Evolutionary conservation across 1,284 basidiomycete species (phyloP).

Genomic region (Flammula alnicola): DNA sequence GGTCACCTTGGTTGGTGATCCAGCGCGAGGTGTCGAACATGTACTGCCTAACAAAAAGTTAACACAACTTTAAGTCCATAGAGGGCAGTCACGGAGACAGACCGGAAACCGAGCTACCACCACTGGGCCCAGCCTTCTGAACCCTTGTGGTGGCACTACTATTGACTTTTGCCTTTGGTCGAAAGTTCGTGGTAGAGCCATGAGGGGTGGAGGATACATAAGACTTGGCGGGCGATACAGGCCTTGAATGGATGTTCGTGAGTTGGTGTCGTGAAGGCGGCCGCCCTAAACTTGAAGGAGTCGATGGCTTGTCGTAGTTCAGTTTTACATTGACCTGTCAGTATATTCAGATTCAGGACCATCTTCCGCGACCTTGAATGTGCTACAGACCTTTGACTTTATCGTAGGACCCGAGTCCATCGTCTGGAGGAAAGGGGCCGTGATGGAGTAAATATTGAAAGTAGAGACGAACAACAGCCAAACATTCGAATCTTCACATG

Average conservation of each 20-base stretch:
- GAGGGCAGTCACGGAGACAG: neutral
- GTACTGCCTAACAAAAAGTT: neutral
- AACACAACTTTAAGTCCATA: neutral
- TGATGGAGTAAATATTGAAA: constrained; percentile 4
- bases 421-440: no score
- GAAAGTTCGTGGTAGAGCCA: neutral
- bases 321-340: constrained; percentile 4
- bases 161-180: constrained; percentile 4
- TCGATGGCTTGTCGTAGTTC: constrained; percentile 1
- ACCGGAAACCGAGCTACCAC: neutral
- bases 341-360: neutral
- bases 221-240: constrained; percentile 3
- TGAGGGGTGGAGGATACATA: neutral
- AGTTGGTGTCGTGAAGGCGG: neutral
- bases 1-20: no score
- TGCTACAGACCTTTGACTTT: constrained; percentile 1
- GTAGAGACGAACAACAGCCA: constrained; percentile 6
- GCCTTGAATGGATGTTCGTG: neutral
- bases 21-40: neutral
- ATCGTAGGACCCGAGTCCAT: constrained; percentile 4
- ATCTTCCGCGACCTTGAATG: neutral
- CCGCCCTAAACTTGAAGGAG: no score
- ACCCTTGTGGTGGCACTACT: constrained; percentile 4
- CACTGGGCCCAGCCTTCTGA: neutral
- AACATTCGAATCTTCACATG: constrained; percentile 6